Evolutionary conservation across 140 eudicot genomes (phyloP).

Genomic region (Cichorium intybus): DNA sequence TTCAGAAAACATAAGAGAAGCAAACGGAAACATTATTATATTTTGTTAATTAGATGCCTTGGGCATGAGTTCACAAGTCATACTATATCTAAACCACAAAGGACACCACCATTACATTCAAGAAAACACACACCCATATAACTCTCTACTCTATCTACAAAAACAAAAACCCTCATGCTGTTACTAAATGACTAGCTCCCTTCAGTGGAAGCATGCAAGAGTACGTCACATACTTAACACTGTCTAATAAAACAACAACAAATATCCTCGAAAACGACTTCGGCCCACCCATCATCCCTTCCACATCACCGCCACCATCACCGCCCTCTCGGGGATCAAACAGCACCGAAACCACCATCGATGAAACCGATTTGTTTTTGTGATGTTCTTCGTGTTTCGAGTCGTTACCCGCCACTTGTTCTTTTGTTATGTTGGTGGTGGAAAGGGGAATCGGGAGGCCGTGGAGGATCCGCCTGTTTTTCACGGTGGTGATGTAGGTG

Average conservation of each 20-base stretch:
- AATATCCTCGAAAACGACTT: constrained; percentile 82
- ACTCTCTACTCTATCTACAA: constrained; percentile 29
- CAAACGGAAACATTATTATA: constrained; percentile 5
- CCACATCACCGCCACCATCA: constrained; percentile 50
- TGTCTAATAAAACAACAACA: constrained; percentile 88
- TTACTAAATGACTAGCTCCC: constrained; percentile 64
- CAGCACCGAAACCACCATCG: constrained; percentile 93
- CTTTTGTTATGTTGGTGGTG: constrained; percentile 49
- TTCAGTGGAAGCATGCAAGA: constrained; percentile 90
- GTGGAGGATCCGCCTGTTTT: constrained; percentile 83
- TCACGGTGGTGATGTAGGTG: constrained; percentile 46
- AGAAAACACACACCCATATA: constrained; percentile 13
- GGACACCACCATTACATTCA: constrained; percentile 27
- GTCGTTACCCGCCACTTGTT: constrained; percentile 31
- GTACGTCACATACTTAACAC: constrained; percentile 94
- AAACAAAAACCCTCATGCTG: constrained; percentile 40
- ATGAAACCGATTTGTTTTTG: constrained; percentile 43
- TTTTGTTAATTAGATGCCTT: constrained; percentile 14
- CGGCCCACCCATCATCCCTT: constrained; percentile 50
- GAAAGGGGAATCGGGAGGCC: constrained; percentile 63
- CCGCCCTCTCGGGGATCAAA: constrained; percentile 90
- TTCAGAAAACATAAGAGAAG: background rate
- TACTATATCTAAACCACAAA: constrained; percentile 22
- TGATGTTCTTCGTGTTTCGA: constrained; percentile 45
- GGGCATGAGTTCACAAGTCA: constrained; percentile 21